Evolutionary conservation across 176 grass and related monocot species (phyloP), one percentile per base, ranked within the genome.

Genomic region (Juncus inflexus): DNA sequence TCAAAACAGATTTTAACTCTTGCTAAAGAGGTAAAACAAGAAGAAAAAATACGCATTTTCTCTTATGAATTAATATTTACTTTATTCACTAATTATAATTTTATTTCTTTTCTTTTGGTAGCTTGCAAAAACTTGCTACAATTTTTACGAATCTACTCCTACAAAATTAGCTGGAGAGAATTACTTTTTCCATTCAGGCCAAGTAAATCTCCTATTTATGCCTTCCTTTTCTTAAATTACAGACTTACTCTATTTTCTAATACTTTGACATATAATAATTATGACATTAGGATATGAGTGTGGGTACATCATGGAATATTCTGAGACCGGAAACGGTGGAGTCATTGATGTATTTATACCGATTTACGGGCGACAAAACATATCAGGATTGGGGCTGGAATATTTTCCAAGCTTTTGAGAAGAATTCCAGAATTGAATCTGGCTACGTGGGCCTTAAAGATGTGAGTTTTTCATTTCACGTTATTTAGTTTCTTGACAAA

Each of bases 311-410:
- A 19, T 99, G 95, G 89, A 99, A 99, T 82, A 99, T 99, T 55
- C 54, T 99, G 57, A 89, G 95, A 86, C 95, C 95, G 3, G 95
- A 99, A 80, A 99, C 95, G 55, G 78, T 99, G 1, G 95, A 99
- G 60, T 99, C 89, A 65, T 88, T 99, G 5, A 74, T 94, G 95
- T 99, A 99, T 52, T 76, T 99, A 12, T 99, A 83, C 80, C 88
- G 95, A 45, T 47, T 99, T 38, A 99, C 95, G 6, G 95, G 95
- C 63, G 83, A 99, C 62, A 94, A 94, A 84, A 99, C 82, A 62
- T 99, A 99, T 75, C 95, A 94, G 81, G 95, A 99, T 55, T 99
- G 95, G 95, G 95, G 95, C 12, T 99, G 95, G 95, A 70, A 99
- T 76, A 99, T 99, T 84, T 99, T 99, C 80, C 83, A 84, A 76